Evolutionary conservation across 176 grass and related monocot species (phyloP).

Genomic region (Oropetium thomaeum): DNA sequence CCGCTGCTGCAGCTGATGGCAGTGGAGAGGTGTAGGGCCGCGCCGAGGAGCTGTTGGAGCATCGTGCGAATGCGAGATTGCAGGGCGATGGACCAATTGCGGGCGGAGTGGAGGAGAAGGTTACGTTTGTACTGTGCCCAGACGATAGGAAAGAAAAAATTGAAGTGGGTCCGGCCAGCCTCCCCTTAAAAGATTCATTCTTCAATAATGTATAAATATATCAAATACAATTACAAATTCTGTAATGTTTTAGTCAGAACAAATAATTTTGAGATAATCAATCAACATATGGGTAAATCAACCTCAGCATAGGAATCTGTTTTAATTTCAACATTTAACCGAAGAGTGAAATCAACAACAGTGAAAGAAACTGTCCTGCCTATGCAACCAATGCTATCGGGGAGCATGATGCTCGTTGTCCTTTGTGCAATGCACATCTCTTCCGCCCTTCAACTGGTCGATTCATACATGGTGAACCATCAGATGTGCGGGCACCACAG

Average conservation of each 20-base stretch:
- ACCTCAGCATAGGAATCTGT: not conserved
- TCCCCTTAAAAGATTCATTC: not conserved
- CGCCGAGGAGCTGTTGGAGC: slow-evolving; percentile 27
- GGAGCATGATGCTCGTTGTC: slow-evolving; percentile 17
- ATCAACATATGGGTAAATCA: not conserved
- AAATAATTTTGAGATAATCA: not conserved
- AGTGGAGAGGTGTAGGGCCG: not conserved
- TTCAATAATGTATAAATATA: not conserved
- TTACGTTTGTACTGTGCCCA: too few species aligned
- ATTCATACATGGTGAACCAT: slow-evolving; percentile 49
- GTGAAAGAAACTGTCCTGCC: not conserved
- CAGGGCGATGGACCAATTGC: not conserved
- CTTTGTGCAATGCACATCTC: slow-evolving; percentile 51
- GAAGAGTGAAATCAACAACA: not conserved
- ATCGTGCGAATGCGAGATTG: slow-evolving; percentile 1
- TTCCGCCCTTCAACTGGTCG: slow-evolving; percentile 40
- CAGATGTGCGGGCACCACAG: slow-evolving; percentile 41
- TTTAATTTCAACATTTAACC: not conserved
- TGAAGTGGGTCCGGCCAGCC: too few species aligned
- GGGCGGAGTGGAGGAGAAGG: not conserved
- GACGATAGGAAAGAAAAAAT: too few species aligned
- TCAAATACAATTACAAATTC: not conserved
- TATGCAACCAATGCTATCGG: not conserved
- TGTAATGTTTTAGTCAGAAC: not conserved
- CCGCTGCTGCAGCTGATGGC: slow-evolving; percentile 20